Percentiles rank a stretch among this genome's conserved stretches.
phyloP scores from a whole-genome alignment of 2,329 filamentous ascomycete species.

The Phialophora expanda region DNA sequence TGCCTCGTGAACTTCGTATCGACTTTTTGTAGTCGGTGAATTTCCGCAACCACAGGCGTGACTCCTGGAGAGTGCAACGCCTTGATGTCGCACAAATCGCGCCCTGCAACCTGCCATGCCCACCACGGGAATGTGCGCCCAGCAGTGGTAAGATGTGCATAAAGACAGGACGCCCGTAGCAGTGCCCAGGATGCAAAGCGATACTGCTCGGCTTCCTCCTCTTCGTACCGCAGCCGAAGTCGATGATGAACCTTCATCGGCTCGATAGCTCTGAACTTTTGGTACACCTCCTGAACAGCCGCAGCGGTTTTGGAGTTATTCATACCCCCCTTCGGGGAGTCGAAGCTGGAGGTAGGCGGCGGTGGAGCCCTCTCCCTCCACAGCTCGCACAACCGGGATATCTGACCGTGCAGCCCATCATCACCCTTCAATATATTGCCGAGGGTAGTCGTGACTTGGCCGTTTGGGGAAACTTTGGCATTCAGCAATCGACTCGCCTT shows the following conservation, averaged over 20 bases:
- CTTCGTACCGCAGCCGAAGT: conserved; percentile 42
- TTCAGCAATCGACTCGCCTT: not conserved
- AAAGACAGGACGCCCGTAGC: conserved; percentile 49
- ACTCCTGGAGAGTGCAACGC: conserved; percentile 21
- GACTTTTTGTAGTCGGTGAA: conserved; percentile 27
- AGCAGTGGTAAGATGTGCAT: conserved; percentile 34
- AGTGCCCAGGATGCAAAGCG: conserved; percentile 37
- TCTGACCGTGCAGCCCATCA: conserved; percentile 1
- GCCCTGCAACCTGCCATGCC: conserved; percentile 32
- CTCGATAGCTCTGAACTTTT: conserved; percentile 42
- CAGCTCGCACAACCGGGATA: not conserved
- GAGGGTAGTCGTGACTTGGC: not conserved
- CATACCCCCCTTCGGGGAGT: not conserved
- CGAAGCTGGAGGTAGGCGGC: not conserved
- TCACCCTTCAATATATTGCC: not conserved
- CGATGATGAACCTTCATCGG: conserved; percentile 44
- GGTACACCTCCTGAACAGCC: conserved; percentile 40
- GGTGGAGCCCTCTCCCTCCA: not conserved
- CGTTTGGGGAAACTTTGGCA: not conserved
- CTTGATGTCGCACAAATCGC: conserved; percentile 44
- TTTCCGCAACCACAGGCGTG: conserved; percentile 16
- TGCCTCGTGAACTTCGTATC: conserved; percentile 29
- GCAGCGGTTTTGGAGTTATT: not conserved
- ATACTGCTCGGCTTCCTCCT: conserved; percentile 41
- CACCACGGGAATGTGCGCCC: conserved; percentile 16